A percentile compares a stretch with the other conserved stretches of the same genome.
These are phyloP conservation scores for Metschnikowia continentalis DNA, from an alignment of 805 yeast genomes.

Conservation along the genomic window DNA sequence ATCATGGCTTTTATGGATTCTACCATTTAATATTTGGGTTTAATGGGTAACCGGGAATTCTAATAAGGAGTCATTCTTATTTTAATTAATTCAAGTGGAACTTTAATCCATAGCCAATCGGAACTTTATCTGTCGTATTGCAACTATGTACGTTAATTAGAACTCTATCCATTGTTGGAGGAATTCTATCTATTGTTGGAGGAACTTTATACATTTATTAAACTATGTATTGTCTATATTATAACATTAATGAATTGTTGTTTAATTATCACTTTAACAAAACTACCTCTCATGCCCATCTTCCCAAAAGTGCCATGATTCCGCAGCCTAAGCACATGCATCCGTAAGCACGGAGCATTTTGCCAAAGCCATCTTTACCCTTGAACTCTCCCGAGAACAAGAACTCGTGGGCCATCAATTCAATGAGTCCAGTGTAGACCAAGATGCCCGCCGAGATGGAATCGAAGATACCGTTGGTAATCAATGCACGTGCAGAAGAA, in stretches of 20 bases:
- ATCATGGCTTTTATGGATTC: too few species aligned
- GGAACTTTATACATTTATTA: too few species aligned
- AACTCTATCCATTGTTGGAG: not conserved
- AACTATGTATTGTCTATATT: too few species aligned
- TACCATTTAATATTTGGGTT: too few species aligned
- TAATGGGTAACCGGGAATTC: too few species aligned
- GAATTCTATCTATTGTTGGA: too few species aligned
- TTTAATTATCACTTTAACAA: not conserved
- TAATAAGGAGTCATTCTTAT: too few species aligned
- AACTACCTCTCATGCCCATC: constrained; percentile 27
- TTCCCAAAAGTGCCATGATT: constrained; percentile 32
- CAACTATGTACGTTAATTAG: too few species aligned
- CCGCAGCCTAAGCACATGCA: constrained; percentile 26
- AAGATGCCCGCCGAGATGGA: constrained; percentile 34
- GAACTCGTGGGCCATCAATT: constrained; percentile 39
- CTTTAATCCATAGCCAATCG: too few species aligned
- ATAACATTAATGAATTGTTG: too few species aligned
- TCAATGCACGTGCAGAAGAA: constrained; percentile 29
- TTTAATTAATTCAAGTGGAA: too few species aligned
- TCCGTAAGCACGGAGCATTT: constrained; percentile 23
- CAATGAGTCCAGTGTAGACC: constrained; percentile 34
- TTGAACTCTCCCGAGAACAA: constrained; percentile 29
- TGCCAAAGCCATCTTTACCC: constrained; percentile 17
- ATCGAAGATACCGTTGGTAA: constrained; percentile 33
- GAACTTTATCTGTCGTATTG: too few species aligned